A percentile compares a stretch with the other conserved stretches of the same genome.
Conservation (phyloP, 257 asterid genomes). For the Jacaranda mimosifolia region DNA sequence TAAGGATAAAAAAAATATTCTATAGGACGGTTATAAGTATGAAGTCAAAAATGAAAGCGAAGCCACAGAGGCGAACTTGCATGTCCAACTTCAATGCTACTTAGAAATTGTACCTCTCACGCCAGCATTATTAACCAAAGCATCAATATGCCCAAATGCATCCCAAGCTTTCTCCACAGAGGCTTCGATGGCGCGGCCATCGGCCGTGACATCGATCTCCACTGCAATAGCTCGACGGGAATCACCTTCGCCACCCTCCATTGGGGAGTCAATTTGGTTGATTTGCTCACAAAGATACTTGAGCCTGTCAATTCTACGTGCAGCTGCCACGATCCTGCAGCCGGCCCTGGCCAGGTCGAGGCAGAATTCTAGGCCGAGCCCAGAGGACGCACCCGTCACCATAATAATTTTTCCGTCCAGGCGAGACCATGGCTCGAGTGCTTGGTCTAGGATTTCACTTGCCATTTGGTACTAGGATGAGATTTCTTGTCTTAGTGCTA, state of each 20-base stretch:
- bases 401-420: conserved; percentile 32
- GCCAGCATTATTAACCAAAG: conserved; percentile 33
- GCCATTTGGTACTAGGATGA: conserved; percentile 23
- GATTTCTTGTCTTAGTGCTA: background rate
- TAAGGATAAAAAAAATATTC: too few species aligned
- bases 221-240: conserved; percentile 26
- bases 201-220: conserved; percentile 35
- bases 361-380: conserved; percentile 40
- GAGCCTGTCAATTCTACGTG: conserved; percentile 22
- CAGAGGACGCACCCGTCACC: conserved; percentile 39
- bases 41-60: too few species aligned
- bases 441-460: background rate
- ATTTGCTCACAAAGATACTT: conserved; percentile 31
- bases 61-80: background rate
- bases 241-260: background rate
- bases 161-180: conserved; percentile 32
- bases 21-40: too few species aligned
- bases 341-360: conserved; percentile 39
- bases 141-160: conserved; percentile 40
- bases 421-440: conserved; percentile 37
- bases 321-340: conserved; percentile 29
- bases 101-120: conserved; percentile 21
- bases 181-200: background rate
- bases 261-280: conserved; percentile 5
- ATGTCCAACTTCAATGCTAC: background rate